phyloP scores from a whole-genome alignment of 2,329 filamentous ascomycete genomes.

The Trichoderma sp. region DNA sequence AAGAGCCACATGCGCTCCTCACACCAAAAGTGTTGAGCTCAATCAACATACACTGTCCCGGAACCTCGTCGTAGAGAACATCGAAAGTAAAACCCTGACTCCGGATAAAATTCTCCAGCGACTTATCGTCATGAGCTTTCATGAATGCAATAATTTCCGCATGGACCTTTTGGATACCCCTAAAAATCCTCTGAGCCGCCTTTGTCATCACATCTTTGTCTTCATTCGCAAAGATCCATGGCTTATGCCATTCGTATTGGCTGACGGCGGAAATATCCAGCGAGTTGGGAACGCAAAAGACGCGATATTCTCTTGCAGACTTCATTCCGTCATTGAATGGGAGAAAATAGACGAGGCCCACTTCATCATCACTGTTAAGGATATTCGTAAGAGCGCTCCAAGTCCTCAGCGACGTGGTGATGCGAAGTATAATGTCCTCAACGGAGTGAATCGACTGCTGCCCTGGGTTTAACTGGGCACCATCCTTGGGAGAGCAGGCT shows the following conservation, averaged over 20 bases:
- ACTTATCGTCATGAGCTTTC: constrained; percentile 22
- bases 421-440: constrained; percentile 38
- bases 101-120: constrained; percentile 34
- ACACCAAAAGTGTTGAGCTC: constrained; percentile 49
- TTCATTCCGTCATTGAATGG: constrained; percentile 45
- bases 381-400: constrained; percentile 36
- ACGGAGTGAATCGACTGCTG: constrained; percentile 32
- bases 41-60: constrained; percentile 34
- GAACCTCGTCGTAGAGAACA: constrained; percentile 38
- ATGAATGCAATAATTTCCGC: constrained; percentile 17
- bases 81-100: constrained; percentile 48
- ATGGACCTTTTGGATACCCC: not conserved
- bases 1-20: constrained; percentile 46
- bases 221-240: constrained; percentile 32
- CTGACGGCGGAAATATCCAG: constrained; percentile 40
- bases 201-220: constrained; percentile 20
- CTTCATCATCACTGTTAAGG: constrained; percentile 23
- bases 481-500: constrained; percentile 48
- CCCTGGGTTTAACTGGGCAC: constrained; percentile 28
- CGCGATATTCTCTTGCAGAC: constrained; percentile 42
- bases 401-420: constrained; percentile 43
- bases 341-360: constrained; percentile 41
- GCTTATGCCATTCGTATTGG: constrained; percentile 44
- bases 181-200: constrained; percentile 16
- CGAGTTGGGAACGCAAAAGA: constrained; percentile 43